Base-by-base conservation (phyloP, 2,329 filamentous ascomycete species). In the Ceratocystis diversiconidia region DNA sequence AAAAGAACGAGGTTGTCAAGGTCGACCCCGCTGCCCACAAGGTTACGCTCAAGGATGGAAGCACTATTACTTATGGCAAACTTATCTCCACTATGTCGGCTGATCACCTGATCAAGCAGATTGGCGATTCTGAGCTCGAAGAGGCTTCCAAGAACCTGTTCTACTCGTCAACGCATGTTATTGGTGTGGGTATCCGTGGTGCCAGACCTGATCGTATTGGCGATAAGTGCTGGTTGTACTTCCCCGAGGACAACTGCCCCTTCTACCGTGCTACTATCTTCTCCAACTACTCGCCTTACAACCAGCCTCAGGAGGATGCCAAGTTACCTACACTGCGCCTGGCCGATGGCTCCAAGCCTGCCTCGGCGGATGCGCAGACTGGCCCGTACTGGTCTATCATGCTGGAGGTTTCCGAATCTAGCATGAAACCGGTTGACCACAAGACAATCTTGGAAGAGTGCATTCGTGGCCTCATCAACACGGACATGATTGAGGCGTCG, bases 381-480 rank as follows among this genome's bases (percentile, higher is more conserved):
- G 94, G 94, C 43, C 94, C 94, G 52, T 99, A 99, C 85, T 99
- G 94, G 94, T 97, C 92, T 69, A 95, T 99, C 81, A 99, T 99
- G 94, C 80, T 99, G 71, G 94, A 99, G 79, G 88, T 99, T 68
- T 97, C 94, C 41, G 90, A 99, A 79, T 97, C 92, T 41, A 85
- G 84, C 73, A 85, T 95, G 87, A 99, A 99, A 84, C 90, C 91
- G 48, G 92, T 97, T 41, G 86, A 97, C 76, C 80, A 88, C 72
- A 85, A 85, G 72, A 96, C 87, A 76, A 78, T 99, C 69, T 82
- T 99, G 72, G 84, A 83, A 76, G 92, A 99, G 73, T 94, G 85
- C 73, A 97, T 99, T 75, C 89, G 95, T 79, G 94, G 94, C 73
- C 87, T 97, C 62, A 83, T 99, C 82, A 97, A 96, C 84, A 99